Percentiles rank a stretch among this genome's conserved stretches.
phyloP scores from a whole-genome alignment of 768 basidiomycete genomes.

The Lactifluus volemus region DNA sequence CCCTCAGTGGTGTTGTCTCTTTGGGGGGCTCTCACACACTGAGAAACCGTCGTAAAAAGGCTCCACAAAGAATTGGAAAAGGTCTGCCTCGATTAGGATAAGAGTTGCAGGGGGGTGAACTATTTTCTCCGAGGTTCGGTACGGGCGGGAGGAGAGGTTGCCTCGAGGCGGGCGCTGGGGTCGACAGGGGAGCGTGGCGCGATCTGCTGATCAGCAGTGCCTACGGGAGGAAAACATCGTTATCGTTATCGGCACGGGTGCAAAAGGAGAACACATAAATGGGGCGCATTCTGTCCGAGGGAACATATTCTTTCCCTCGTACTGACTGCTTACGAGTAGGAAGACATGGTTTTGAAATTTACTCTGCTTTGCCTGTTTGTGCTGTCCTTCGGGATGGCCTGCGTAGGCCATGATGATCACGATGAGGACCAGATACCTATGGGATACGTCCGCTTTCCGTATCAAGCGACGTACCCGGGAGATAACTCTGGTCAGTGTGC shows the following conservation, averaged over 20 bases:
- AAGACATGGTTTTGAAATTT: background rate
- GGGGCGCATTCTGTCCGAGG: background rate
- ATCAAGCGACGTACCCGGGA: slow-evolving; percentile 46
- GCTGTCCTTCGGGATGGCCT: slow-evolving; percentile 8
- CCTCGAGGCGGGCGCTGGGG: slow-evolving; percentile 9
- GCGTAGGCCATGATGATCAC: slow-evolving; percentile 32
- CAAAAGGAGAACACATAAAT: slow-evolving; percentile 4
- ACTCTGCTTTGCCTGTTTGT: background rate
- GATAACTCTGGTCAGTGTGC: slow-evolving; percentile 45
- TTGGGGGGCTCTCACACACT: background rate
- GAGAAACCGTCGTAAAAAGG: background rate
- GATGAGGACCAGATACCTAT: slow-evolving; percentile 48
- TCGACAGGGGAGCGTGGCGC: slow-evolving; percentile 3
- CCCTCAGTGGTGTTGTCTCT: background rate
- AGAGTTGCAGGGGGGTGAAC: background rate
- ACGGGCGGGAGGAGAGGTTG: background rate
- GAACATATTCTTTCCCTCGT: background rate
- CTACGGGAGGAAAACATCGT: background rate
- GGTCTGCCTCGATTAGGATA: background rate
- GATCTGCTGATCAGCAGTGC: background rate
- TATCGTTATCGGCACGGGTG: background rate
- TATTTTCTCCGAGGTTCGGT: background rate
- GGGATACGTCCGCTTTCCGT: slow-evolving; percentile 59
- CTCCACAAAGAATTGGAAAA: background rate
- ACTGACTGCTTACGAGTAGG: background rate